Percentiles rank a stretch among this genome's conserved stretches.
Conservation (phyloP, 2,329 filamentous ascomycete species). For the Clarireedia paspali region DNA sequence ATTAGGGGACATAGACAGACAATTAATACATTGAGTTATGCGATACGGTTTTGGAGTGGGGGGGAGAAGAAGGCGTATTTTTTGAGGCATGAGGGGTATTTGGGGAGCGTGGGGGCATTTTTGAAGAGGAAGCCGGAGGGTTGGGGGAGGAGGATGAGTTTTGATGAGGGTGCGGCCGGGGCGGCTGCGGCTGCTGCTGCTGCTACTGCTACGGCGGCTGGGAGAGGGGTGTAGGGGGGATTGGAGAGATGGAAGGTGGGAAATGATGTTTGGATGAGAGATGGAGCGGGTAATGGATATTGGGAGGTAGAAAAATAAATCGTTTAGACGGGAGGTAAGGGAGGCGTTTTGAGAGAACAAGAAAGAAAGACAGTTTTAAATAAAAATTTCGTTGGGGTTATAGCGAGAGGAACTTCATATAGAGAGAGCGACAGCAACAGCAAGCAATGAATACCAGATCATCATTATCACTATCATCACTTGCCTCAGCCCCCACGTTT, state of each 20-base stretch:
- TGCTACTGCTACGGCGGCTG: too few relatives aligned
- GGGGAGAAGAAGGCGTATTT: constrained; percentile 95
- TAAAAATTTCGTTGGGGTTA: too few relatives aligned
- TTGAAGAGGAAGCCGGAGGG: constrained; percentile 83
- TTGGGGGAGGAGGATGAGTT: constrained; percentile 77
- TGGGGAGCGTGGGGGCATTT: constrained; percentile 90
- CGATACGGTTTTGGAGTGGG: constrained; percentile 96
- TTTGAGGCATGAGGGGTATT: constrained; percentile 87
- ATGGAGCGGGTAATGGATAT: background rate
- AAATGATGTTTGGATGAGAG: background rate
- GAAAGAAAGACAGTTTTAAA: too few relatives aligned
- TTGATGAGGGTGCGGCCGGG: constrained; percentile 22
- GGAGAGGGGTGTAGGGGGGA: too few relatives aligned
- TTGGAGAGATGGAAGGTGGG: too few relatives aligned
- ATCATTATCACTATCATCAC: too few relatives aligned
- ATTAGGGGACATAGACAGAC: constrained; percentile 95
- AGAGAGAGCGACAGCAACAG: too few relatives aligned
- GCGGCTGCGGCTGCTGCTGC: background rate
- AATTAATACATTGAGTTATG: constrained; percentile 94
- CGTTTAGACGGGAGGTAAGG: too few relatives aligned
- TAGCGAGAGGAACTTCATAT: too few relatives aligned
- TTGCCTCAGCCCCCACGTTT: too few relatives aligned
- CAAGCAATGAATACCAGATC: too few relatives aligned
- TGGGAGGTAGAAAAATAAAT: background rate
- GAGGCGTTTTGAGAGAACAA: too few relatives aligned